Percentiles rank a stretch among this genome's conserved stretches.
Evolutionary conservation across 768 basidiomycete genomes (phyloP).

Genomic region (Mycena haematopus): DNA sequence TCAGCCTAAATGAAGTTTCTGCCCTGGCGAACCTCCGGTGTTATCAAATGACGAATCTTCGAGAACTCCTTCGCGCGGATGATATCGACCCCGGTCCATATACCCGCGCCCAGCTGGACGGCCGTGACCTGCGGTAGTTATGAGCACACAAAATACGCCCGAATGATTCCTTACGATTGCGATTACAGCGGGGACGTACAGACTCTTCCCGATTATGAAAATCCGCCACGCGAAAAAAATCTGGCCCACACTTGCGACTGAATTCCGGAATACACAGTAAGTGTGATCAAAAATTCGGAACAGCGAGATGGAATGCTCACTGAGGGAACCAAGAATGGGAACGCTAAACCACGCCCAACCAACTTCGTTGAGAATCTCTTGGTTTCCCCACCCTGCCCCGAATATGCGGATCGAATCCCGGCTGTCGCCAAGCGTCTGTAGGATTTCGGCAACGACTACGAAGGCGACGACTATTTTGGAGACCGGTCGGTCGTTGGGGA

Average conservation of each 20-base stretch:
- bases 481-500: background rate
- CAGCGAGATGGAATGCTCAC: conserved; percentile 6
- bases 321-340: conserved; percentile 22
- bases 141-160: background rate
- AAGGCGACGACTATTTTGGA: background rate
- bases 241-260: conserved; percentile 29
- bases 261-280: background rate
- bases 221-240: conserved; percentile 23
- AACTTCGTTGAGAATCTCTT: conserved; percentile 16
- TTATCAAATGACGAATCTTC: no score
- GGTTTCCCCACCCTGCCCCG: conserved; percentile 26
- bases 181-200: conserved; percentile 2
- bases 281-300: background rate
- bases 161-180: conserved; percentile 1
- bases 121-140: background rate
- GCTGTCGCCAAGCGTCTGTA: conserved; percentile 5
- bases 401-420: conserved; percentile 10
- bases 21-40: no score
- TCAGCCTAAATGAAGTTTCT: background rate
- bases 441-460: background rate
- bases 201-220: background rate
- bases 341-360: conserved; percentile 28
- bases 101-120: conserved; percentile 7
- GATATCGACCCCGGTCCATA: conserved; percentile 18
- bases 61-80: background rate